phyloP scores from a whole-genome alignment of 1,284 basidiomycete species.

The Butyriboletus appendiculatus region DNA sequence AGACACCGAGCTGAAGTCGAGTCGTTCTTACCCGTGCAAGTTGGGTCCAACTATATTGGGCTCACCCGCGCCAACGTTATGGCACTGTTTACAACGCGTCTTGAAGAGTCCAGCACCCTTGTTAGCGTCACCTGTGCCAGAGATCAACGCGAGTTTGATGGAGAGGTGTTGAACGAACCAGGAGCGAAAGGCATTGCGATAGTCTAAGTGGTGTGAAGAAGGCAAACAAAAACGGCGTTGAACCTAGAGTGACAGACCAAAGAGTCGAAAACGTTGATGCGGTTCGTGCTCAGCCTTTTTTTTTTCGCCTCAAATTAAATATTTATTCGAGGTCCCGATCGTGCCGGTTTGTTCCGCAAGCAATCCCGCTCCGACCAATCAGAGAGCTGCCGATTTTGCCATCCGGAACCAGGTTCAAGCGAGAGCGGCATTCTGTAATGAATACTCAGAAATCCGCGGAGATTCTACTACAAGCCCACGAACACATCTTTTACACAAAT shows the following conservation, averaged over 20 bases:
- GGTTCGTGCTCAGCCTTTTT: background rate
- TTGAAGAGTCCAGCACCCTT: constrained; percentile 95
- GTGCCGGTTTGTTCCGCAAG: constrained; percentile 32
- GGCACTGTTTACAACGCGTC: constrained; percentile 98
- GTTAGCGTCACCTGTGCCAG: constrained; percentile 69
- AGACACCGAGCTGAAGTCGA: background rate
- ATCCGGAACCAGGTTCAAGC: background rate
- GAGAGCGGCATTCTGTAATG: no score
- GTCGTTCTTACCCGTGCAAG: constrained; percentile 75
- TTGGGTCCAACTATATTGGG: constrained; percentile 93
- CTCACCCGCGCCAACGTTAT: constrained; percentile 86
- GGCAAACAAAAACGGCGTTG: background rate
- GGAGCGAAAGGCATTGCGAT: constrained; percentile 30
- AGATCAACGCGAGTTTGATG: background rate
- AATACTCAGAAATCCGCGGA: no score
- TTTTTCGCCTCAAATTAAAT: constrained; percentile 15
- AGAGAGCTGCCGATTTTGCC: constrained; percentile 10
- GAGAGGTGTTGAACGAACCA: constrained; percentile 19
- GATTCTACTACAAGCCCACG: no score
- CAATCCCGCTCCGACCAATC: constrained; percentile 26
- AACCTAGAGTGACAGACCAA: constrained; percentile 3
- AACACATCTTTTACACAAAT: background rate
- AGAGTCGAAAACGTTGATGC: background rate
- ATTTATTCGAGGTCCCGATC: constrained; percentile 26
- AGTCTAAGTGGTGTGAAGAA: constrained; percentile 8